These are phyloP conservation scores for Loxodes magnus DNA, from an alignment of 73 alveolate genomes.

Conservation along the genomic window DNA sequence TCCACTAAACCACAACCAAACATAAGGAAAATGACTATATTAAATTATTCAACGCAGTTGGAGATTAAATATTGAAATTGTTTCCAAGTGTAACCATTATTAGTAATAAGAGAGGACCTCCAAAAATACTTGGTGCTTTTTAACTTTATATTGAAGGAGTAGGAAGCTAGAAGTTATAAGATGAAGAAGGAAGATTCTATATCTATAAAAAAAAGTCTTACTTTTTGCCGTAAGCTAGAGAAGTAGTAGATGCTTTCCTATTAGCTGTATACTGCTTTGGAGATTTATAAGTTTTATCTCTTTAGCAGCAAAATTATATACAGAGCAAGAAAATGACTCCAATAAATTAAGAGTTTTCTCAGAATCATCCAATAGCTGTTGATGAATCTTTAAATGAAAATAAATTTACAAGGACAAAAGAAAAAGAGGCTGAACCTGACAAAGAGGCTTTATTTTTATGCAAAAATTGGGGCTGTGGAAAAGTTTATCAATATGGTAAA, in stretches of 20 bases:
- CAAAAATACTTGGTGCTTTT: slow-evolving; percentile 71
- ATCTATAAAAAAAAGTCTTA: slow-evolving; percentile 61
- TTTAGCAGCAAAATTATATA: background rate
- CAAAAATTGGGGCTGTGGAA: slow-evolving; percentile 87
- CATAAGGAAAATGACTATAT: slow-evolving; percentile 90
- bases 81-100: slow-evolving; percentile 78
- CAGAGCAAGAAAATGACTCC: slow-evolving; percentile 33
- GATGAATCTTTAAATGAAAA: slow-evolving; percentile 30
- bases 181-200: slow-evolving; percentile 77
- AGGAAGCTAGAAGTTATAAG: slow-evolving; percentile 67
- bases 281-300: slow-evolving; percentile 33
- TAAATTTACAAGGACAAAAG: slow-evolving; percentile 15
- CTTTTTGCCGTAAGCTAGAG: slow-evolving; percentile 9
- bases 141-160: slow-evolving; percentile 91
- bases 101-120: slow-evolving; percentile 89
- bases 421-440: slow-evolving; percentile 34
- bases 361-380: slow-evolving; percentile 16
- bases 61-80: slow-evolving; percentile 61
- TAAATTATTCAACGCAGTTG: slow-evolving; percentile 70
- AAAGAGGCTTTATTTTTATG: slow-evolving; percentile 38
- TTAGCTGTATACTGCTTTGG: slow-evolving; percentile 80
- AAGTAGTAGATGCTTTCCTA: slow-evolving; percentile 55
- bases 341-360: slow-evolving; percentile 9
- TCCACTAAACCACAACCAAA: slow-evolving; percentile 81
- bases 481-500: slow-evolving; percentile 58